Conservation (phyloP, 2,329 filamentous ascomycete species). For the Penicillium sp. region DNA sequence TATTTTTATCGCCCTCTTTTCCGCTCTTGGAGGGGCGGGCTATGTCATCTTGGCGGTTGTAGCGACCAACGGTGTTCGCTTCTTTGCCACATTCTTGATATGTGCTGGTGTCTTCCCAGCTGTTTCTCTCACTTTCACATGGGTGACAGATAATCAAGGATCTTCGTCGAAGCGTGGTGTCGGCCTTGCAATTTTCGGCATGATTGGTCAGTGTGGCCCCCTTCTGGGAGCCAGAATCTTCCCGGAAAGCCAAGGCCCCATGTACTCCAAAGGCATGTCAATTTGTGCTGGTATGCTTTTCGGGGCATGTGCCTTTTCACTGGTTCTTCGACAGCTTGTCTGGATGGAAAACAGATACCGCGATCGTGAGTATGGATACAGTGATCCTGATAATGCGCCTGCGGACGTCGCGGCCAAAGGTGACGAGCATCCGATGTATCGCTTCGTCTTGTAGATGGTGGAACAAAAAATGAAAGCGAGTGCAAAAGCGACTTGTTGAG, state of each 20-base stretch:
- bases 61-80: background rate
- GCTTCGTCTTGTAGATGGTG: background rate
- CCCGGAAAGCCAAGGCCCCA: background rate
- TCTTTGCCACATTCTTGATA: conserved; percentile 7
- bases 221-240: conserved; percentile 2
- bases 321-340: background rate
- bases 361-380: background rate
- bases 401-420: background rate
- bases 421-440: background rate
- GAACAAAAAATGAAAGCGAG: too few relatives aligned
- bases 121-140: conserved; percentile 6
- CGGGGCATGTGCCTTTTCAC: background rate
- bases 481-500: too few relatives aligned
- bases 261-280: background rate
- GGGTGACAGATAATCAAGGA: conserved; percentile 11
- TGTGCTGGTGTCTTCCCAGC: conserved; percentile 7
- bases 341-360: background rate
- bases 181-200: conserved; percentile 8
- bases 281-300: conserved; percentile 1
- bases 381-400: background rate
- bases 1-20: background rate
- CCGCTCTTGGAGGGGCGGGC: background rate
- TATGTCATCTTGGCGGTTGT: conserved; percentile 10
- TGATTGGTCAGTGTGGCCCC: conserved; percentile 7
- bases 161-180: conserved; percentile 7